phyloP scores from a whole-genome alignment of 257 asterid species.

The Schizonepeta tenuifolia region DNA sequence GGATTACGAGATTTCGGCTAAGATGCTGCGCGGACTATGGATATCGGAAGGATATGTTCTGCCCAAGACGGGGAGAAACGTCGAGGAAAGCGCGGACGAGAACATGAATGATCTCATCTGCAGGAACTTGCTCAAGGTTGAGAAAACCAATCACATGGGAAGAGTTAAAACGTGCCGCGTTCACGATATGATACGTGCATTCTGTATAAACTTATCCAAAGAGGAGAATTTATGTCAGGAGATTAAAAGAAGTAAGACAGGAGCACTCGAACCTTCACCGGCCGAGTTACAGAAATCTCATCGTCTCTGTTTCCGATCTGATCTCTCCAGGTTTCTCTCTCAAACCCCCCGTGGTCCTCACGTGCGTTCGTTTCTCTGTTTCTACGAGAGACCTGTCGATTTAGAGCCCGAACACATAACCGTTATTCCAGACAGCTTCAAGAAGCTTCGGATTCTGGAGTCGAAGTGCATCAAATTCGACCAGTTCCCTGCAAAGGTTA shows the following conservation, averaged over 20 bases:
- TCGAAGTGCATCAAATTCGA: slow-evolving; percentile 36
- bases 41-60: slow-evolving; percentile 57
- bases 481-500: slow-evolving; percentile 33
- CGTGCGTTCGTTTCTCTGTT: slow-evolving; percentile 52
- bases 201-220: slow-evolving; percentile 41
- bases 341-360: slow-evolving; percentile 30
- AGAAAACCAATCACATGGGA: slow-evolving; percentile 35
- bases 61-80: background rate
- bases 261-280: slow-evolving; percentile 25
- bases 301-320: slow-evolving; percentile 50
- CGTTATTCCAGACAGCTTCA: slow-evolving; percentile 40
- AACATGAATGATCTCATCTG: slow-evolving; percentile 43
- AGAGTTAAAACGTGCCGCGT: slow-evolving; percentile 52
- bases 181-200: slow-evolving; percentile 48
- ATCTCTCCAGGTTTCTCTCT: slow-evolving; percentile 33
- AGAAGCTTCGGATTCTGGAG: slow-evolving; percentile 48
- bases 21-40: slow-evolving; percentile 50
- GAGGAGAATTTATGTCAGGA: slow-evolving; percentile 43
- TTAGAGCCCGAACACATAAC: slow-evolving; percentile 1
- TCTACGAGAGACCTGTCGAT: background rate
- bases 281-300: slow-evolving; percentile 32
- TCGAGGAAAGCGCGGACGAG: slow-evolving; percentile 47
- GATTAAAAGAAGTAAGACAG: slow-evolving; percentile 27
- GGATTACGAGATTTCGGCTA: slow-evolving; percentile 40
- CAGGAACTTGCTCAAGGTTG: slow-evolving; percentile 51